phyloP scores from a whole-genome alignment of 2,329 filamentous ascomycete genomes.

The Emergomyces pasteurianus region DNA sequence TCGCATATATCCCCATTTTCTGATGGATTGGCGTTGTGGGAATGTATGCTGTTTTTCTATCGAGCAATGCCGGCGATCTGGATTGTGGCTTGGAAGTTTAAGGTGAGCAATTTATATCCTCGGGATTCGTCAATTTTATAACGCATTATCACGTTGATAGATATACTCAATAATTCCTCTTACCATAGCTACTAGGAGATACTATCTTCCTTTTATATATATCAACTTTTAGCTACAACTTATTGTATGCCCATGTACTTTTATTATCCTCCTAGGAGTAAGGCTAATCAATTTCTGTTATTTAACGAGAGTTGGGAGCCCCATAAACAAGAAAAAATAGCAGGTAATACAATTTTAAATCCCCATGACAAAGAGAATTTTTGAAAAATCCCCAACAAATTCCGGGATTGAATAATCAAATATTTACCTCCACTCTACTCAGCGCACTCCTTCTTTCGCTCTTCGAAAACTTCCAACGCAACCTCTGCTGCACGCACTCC shows the following conservation, averaged over 20 bases:
- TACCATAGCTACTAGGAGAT: not conserved
- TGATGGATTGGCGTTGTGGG: not conserved
- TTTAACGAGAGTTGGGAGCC: not conserved
- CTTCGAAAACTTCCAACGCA: constrained; percentile 59
- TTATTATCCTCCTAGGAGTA: not conserved
- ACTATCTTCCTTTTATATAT: not conserved
- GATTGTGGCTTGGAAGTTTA: not conserved
- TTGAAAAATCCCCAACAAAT: not conserved
- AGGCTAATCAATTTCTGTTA: not conserved
- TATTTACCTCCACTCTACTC: constrained; percentile 23
- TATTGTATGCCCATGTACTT: not conserved
- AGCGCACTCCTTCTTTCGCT: constrained; percentile 59
- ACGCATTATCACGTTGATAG: not conserved
- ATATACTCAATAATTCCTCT: not conserved
- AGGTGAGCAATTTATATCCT: not conserved
- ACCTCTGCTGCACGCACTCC: constrained; percentile 87
- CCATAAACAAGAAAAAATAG: not conserved
- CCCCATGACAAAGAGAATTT: not conserved
- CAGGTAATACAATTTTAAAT: not conserved
- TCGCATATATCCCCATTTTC: not conserved
- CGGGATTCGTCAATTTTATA: not conserved
- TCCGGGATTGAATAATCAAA: not conserved
- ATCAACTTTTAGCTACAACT: not conserved
- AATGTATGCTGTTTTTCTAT: not conserved
- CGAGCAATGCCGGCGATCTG: not conserved